These are phyloP conservation scores for Styphnolobium japonicum DNA, from an alignment of 306 rosid species.

Conservation along the genomic window DNA sequence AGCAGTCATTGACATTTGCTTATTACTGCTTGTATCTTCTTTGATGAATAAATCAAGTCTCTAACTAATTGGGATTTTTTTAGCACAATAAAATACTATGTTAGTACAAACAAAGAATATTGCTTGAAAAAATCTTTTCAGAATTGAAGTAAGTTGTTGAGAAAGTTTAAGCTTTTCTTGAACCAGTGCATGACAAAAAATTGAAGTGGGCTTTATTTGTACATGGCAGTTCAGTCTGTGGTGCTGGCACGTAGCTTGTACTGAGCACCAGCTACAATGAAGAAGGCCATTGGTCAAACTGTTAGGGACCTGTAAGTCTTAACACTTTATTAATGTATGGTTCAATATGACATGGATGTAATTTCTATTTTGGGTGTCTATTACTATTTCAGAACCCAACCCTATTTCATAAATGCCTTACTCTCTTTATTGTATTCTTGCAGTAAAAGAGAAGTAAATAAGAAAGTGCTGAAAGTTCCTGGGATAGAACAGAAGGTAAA, in stretches of 20 bases:
- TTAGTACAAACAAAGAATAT: not conserved
- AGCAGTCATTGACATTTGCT: not conserved
- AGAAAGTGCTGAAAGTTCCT: conserved; percentile 88
- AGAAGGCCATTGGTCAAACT: conserved; percentile 88
- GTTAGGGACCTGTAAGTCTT: conserved; percentile 86
- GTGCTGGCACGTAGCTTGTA: conserved; percentile 12
- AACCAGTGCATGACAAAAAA: not conserved
- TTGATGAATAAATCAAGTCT: not conserved
- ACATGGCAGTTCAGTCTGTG: conserved; percentile 16
- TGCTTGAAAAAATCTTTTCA: not conserved
- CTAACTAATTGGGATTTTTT: not conserved
- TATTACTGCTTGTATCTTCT: not conserved
- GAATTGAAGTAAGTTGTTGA: not conserved
- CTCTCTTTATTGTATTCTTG: conserved; percentile 31
- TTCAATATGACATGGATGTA: not conserved
- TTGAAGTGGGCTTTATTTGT: not conserved
- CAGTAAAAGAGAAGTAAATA: conserved; percentile 93
- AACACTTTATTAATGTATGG: not conserved
- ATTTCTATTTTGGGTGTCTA: not conserved
- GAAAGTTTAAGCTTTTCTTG: conserved; percentile 5
- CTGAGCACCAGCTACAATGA: conserved; percentile 46
- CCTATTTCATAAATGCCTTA: not conserved
- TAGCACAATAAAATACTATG: not conserved
- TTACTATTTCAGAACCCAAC: not conserved
- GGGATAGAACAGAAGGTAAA: conserved; percentile 89